phyloP scores from a whole-genome alignment of 2,329 filamentous ascomycete genomes.

The Penicillium sclerotigenum region DNA sequence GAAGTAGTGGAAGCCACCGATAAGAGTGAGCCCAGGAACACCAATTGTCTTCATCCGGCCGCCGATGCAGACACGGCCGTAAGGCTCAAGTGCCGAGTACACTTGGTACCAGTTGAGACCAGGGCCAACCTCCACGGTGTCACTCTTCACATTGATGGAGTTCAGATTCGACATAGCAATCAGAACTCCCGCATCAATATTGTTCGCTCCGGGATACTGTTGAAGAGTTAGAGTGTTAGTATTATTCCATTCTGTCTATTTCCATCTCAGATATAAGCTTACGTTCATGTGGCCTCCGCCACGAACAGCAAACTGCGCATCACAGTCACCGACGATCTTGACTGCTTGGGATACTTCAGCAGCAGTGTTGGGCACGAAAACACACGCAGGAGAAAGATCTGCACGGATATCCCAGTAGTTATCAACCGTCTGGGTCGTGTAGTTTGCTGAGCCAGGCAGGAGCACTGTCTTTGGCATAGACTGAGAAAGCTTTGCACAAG shows the following conservation, averaged over 20 bases:
- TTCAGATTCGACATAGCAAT: slow-evolving; percentile 27
- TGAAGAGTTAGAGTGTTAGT: background rate
- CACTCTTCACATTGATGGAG: slow-evolving; percentile 18
- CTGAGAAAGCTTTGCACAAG: slow-evolving; percentile 8
- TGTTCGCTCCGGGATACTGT: slow-evolving; percentile 29
- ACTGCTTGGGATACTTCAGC: slow-evolving; percentile 27
- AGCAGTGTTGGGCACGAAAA: slow-evolving; percentile 29
- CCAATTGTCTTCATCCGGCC: slow-evolving; percentile 36
- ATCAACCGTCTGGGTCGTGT: slow-evolving; percentile 20
- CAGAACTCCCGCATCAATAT: slow-evolving; percentile 33
- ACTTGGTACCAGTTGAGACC: slow-evolving; percentile 33
- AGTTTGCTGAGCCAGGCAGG: slow-evolving; percentile 17
- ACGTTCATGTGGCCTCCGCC: slow-evolving; percentile 51
- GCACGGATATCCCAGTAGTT: slow-evolving; percentile 32
- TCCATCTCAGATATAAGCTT: background rate
- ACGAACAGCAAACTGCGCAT: slow-evolving; percentile 52
- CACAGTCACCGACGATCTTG: slow-evolving; percentile 20
- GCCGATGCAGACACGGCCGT: slow-evolving; percentile 28
- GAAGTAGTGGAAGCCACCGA: slow-evolving; percentile 37
- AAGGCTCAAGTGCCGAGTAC: slow-evolving; percentile 25
- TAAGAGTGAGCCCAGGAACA: slow-evolving; percentile 36
- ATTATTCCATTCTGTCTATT: background rate
- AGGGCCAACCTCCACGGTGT: slow-evolving; percentile 27
- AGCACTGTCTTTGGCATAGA: slow-evolving; percentile 3
- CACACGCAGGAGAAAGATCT: slow-evolving; percentile 27